Evolutionary conservation across 2,329 filamentous ascomycete genomes (phyloP).

Genomic region (Trichoderma koningiopsis): DNA sequence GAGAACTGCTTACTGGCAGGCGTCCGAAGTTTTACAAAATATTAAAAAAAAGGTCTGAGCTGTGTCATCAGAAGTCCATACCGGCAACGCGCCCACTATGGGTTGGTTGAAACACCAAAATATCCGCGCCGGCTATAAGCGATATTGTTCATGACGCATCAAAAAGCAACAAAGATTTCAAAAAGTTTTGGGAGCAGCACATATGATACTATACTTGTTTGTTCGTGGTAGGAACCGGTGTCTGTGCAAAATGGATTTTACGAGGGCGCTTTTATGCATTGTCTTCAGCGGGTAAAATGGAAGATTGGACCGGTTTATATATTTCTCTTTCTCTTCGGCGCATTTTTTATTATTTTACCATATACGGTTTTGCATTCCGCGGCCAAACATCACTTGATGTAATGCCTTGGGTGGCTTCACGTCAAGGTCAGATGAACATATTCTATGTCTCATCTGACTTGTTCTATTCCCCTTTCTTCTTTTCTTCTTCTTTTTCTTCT

Average conservation of each 20-base stretch:
- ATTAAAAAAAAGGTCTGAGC: slow-evolving; percentile 17
- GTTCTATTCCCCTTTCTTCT: slow-evolving; percentile 27
- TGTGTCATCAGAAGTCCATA: not conserved
- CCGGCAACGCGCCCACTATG: not conserved
- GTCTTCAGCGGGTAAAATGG: slow-evolving; percentile 41
- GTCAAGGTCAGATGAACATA: not conserved
- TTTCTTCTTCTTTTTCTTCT: slow-evolving; percentile 31
- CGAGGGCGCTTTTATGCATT: slow-evolving; percentile 44
- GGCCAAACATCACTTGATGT: not conserved
- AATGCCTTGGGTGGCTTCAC: not conserved
- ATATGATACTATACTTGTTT: slow-evolving; percentile 35
- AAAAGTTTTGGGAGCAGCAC: slow-evolving; percentile 36
- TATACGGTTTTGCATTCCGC: slow-evolving; percentile 25
- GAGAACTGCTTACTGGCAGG: slow-evolving; percentile 6
- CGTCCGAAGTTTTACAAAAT: not conserved
- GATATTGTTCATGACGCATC: slow-evolving; percentile 27
- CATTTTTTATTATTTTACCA: slow-evolving; percentile 27
- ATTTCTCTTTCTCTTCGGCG: slow-evolving; percentile 21
- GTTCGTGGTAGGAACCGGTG: slow-evolving; percentile 30
- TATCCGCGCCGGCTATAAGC: slow-evolving; percentile 13
- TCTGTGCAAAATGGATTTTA: slow-evolving; percentile 37
- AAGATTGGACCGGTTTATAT: slow-evolving; percentile 25
- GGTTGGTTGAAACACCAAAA: slow-evolving; percentile 21
- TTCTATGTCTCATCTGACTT: slow-evolving; percentile 8
- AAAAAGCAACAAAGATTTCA: slow-evolving; percentile 25